These are phyloP conservation scores for Pisolithus marmoratus DNA, from an alignment of 768 basidiomycete species.

Conservation along the genomic window DNA sequence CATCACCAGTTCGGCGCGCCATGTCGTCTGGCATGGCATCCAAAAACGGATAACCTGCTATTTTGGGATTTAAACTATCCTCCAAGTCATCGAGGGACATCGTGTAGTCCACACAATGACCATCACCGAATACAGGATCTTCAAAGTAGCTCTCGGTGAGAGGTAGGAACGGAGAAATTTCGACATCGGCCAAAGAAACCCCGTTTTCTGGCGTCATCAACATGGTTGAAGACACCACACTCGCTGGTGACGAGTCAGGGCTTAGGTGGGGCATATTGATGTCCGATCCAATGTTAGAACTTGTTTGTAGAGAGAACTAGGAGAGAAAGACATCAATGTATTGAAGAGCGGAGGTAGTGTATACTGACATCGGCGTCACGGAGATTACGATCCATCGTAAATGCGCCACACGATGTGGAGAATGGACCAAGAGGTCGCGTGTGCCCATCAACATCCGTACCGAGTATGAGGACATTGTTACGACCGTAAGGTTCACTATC, in stretches of 20 bases:
- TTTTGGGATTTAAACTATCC: constrained; percentile 10
- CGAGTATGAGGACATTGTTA: background rate
- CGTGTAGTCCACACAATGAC: background rate
- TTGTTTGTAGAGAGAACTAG: background rate
- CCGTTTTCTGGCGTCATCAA: constrained; percentile 7
- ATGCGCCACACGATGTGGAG: background rate
- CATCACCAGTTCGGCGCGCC: background rate
- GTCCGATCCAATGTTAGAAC: background rate
- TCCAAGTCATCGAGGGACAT: constrained; percentile 4
- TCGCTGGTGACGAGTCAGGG: constrained; percentile 7
- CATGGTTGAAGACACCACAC: constrained; percentile 1
- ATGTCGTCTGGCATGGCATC: constrained; percentile 1
- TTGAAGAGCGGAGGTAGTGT: background rate
- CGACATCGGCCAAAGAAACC: background rate
- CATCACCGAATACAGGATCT: background rate
- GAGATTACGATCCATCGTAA: background rate
- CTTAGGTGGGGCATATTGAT: background rate
- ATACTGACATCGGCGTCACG: background rate
- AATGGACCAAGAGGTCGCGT: background rate
- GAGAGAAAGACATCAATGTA: background rate
- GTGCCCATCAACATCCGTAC: background rate
- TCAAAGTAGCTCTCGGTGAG: background rate
- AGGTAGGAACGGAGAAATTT: background rate
- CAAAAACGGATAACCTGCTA: constrained; percentile 9
- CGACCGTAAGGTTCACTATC: background rate